Conservation (phyloP, 2,329 filamentous ascomycete species). For the Ceratocystis colombiana region DNA sequence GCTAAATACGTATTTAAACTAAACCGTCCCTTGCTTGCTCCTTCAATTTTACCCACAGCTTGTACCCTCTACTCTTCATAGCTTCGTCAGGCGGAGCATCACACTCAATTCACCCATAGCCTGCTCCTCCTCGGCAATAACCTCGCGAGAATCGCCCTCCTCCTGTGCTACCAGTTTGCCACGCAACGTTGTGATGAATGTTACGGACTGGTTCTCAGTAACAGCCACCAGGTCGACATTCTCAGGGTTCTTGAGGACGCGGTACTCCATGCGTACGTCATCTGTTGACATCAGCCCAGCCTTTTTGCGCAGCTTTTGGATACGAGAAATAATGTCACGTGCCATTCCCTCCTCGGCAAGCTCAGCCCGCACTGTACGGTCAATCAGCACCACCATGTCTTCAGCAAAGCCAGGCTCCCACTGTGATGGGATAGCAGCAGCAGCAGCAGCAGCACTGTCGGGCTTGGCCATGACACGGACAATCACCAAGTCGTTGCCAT, state of each 20-base stretch:
- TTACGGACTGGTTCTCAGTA: constrained; percentile 55
- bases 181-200: constrained; percentile 68
- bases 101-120: constrained; percentile 77
- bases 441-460: neutral
- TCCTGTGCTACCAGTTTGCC: constrained; percentile 54
- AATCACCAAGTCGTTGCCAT: constrained; percentile 62
- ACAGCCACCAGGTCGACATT: constrained; percentile 59
- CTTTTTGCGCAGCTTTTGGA: constrained; percentile 89
- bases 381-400: constrained; percentile 74
- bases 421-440: constrained; percentile 17
- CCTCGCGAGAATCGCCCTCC: constrained; percentile 30
- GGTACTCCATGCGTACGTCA: constrained; percentile 91
- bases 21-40: constrained; percentile 2
- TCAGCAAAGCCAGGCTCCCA: constrained; percentile 29
- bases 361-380: constrained; percentile 70
- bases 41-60: neutral
- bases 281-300: constrained; percentile 83
- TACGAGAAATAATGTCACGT: constrained; percentile 83
- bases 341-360: constrained; percentile 80
- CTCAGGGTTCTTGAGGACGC: constrained; percentile 67
- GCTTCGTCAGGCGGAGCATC: constrained; percentile 62
- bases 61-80: constrained; percentile 37
- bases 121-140: constrained; percentile 75
- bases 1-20: neutral
- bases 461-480: constrained; percentile 26